Evolutionary conservation across 108 stramenopile genomes (phyloP).

Genomic region (Aurantiochytrium sp.): DNA sequence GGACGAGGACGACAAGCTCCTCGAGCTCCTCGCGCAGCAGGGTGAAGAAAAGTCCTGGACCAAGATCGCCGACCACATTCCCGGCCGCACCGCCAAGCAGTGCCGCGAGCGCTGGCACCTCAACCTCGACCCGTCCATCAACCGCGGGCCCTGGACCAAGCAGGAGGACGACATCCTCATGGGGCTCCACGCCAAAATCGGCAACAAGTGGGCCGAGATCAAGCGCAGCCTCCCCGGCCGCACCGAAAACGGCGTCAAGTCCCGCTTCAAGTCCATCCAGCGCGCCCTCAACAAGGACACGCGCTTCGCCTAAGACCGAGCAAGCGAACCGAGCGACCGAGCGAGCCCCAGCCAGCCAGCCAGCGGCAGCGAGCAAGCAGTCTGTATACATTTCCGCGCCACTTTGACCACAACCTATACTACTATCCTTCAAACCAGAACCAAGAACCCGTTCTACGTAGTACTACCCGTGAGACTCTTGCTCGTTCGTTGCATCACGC

Average conservation of each 20-base stretch:
- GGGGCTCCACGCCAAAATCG: background rate
- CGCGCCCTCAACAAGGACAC: background rate
- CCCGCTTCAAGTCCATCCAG: slow-evolving; percentile 51
- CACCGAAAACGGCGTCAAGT: slow-evolving; percentile 67
- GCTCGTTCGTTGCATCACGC: no score
- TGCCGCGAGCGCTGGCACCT: slow-evolving; percentile 66
- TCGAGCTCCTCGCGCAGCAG: background rate
- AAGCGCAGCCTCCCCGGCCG: slow-evolving; percentile 65
- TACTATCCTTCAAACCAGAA: no score
- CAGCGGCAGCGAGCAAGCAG: no score
- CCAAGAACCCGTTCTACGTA: no score
- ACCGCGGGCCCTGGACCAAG: slow-evolving; percentile 76
- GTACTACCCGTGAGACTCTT: no score
- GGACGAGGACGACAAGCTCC: background rate
- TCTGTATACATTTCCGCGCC: no score
- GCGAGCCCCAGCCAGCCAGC: no score
- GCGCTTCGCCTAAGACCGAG: background rate
- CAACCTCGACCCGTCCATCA: slow-evolving; percentile 80
- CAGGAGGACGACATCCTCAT: slow-evolving; percentile 73
- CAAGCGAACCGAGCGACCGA: no score
- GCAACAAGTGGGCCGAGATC: slow-evolving; percentile 58
- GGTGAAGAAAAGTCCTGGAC: slow-evolving; percentile 12
- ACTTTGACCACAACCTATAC: no score
- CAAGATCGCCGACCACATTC: background rate
- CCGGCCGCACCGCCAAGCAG: slow-evolving; percentile 31